Percentiles rank a stretch among this genome's conserved stretches.
These are phyloP conservation scores for Mycena alexandri DNA, from an alignment of 768 basidiomycete genomes.

Conservation along the genomic window DNA sequence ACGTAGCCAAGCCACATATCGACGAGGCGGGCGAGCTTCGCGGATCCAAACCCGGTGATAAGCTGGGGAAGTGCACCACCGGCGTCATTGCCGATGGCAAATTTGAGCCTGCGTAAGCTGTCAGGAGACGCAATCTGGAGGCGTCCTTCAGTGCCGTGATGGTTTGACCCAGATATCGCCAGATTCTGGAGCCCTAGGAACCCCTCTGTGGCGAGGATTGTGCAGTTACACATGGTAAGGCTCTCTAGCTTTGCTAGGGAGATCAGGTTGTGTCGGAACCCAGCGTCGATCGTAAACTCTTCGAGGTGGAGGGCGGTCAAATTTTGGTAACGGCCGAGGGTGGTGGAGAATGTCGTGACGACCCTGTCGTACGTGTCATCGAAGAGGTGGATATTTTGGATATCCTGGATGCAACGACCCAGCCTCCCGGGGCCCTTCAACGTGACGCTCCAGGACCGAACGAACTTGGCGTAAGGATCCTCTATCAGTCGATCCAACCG, in stretches of 20 bases:
- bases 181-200: too few relatives aligned
- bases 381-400: background rate
- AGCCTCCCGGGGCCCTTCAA: too few relatives aligned
- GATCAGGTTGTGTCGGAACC: background rate
- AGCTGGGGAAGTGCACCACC: too few relatives aligned
- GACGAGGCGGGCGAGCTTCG: background rate
- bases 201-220: background rate
- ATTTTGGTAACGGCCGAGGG: constrained; percentile 1
- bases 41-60: background rate
- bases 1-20: background rate
- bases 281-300: background rate
- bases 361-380: background rate
- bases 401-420: too few relatives aligned
- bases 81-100: background rate
- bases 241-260: background rate
- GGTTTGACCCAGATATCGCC: too few relatives aligned
- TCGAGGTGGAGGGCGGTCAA: background rate
- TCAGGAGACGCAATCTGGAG: background rate
- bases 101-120: background rate
- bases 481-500: constrained; percentile 15
- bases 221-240: background rate
- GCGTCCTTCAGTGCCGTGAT: too few relatives aligned
- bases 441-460: constrained; percentile 7
- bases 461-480: background rate
- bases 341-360: background rate